Base-by-base conservation (phyloP, 1,284 basidiomycete genomes). In the Papiliotrema flavescens region DNA sequence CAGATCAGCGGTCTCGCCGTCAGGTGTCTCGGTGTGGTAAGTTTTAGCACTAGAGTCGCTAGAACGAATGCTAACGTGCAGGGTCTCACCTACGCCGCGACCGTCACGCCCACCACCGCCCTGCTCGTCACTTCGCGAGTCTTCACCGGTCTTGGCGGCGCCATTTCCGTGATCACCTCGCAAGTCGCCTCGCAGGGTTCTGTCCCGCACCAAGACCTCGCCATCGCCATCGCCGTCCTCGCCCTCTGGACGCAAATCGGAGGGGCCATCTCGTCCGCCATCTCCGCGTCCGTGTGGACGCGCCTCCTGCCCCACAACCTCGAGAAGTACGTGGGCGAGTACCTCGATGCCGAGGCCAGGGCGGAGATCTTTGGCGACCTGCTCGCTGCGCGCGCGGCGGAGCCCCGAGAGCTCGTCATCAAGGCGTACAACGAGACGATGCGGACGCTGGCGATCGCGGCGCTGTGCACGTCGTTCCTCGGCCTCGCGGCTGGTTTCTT, bases 221-320 rank as follows among this genome's bases (percentile, higher is more conserved):
- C 76, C 5, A 60, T 70, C 11, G 70, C 75, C 36, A 73, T 73
- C 50, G 66, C 76, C 5, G 63, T 75, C 23, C 66, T 79, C 11
- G 63, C 66, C 35, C 62, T 79, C 41, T 77, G 75, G 69, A 72
- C 75, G 0, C 64, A 64, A n/a, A 63, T 78, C 19, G 77, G 76
- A 24, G 72, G 73, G n/a, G 64, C 71, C 0, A 70, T 77, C 51
- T 75, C 71, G 0, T 62, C 63, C 1, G 73, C 74, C 5, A 72
- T 70, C 44, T 57, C 70, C 1, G 64, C 63, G 7, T 68, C 71
- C 4, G 63, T 76, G n/a, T 77, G 76, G 71, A 67, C 63, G 28
- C 52, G 67, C 36, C 17, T 6, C 2, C 54, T 76, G 7, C 66
- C 67, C 5, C 49, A 51, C 52, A 40, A 59, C 19, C 52, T 68